Conservation (phyloP, 768 basidiomycete species). For the Daedalea quercina region DNA sequence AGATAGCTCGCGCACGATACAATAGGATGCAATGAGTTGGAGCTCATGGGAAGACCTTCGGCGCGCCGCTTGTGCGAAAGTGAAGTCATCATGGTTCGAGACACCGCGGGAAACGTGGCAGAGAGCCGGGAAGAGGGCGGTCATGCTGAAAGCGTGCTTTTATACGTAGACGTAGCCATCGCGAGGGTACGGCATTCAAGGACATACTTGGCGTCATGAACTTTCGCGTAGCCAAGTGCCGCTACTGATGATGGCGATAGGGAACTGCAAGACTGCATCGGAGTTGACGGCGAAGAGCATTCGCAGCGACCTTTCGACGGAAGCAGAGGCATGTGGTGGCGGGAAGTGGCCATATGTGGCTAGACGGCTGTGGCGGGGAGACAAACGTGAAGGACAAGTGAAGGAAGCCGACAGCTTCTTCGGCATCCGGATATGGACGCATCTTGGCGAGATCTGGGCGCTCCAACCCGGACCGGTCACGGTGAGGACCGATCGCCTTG, state of each 20-base stretch:
- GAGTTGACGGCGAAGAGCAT: too few relatives aligned
- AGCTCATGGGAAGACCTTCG: too few relatives aligned
- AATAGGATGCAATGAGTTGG: neutral
- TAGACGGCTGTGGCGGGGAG: neutral
- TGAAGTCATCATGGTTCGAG: neutral
- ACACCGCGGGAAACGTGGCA: neutral
- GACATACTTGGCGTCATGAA: too few relatives aligned
- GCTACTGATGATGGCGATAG: too few relatives aligned
- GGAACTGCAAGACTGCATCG: too few relatives aligned
- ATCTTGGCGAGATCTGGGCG: neutral
- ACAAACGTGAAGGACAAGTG: too few relatives aligned
- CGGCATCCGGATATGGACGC: neutral
- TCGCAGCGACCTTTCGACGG: too few relatives aligned
- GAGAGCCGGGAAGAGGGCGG: neutral
- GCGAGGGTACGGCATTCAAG: too few relatives aligned
- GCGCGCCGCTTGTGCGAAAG: neutral
- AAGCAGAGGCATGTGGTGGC: too few relatives aligned
- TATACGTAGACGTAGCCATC: neutral
- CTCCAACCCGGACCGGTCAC: neutral
- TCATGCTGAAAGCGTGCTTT: neutral
- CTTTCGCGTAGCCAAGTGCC: too few relatives aligned
- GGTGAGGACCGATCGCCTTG: neutral
- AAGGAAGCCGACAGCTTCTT: slow-evolving; percentile 1
- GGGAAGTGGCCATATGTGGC: neutral
- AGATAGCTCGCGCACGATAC: neutral